These are phyloP conservation scores for Sphenostylis stenocarpa DNA, from an alignment of 306 rosid genomes.

Conservation along the genomic window DNA sequence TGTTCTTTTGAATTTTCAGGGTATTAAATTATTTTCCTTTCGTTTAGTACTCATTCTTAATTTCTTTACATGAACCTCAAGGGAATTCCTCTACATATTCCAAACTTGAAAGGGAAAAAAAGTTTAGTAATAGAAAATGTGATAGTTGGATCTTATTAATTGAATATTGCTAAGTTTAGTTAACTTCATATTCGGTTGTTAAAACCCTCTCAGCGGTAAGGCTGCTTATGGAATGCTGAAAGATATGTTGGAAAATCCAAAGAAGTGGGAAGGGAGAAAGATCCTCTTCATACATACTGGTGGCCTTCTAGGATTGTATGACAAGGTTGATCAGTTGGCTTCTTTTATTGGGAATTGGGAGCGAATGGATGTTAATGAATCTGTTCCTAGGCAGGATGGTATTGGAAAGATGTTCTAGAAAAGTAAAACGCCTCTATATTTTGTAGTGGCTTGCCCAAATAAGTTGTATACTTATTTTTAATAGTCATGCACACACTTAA, in stretches of 20 bases:
- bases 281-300: slow-evolving; percentile 93
- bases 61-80: background rate
- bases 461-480: background rate
- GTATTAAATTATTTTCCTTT: background rate
- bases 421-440: slow-evolving; percentile 1
- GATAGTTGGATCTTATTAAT: slow-evolving; percentile 10
- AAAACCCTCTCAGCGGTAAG: slow-evolving; percentile 64
- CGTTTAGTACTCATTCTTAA: background rate
- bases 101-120: background rate
- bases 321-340: slow-evolving; percentile 76
- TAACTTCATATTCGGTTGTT: slow-evolving; percentile 4
- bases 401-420: slow-evolving; percentile 77
- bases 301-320: slow-evolving; percentile 86
- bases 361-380: slow-evolving; percentile 74
- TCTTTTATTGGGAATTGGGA: slow-evolving; percentile 70
- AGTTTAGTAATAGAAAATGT: background rate
- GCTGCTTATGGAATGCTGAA: slow-evolving; percentile 74
- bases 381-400: slow-evolving; percentile 74
- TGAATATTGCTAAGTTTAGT: slow-evolving; percentile 19
- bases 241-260: slow-evolving; percentile 73
- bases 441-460: background rate
- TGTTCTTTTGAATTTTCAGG: background rate
- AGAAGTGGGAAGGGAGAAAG: slow-evolving; percentile 95
- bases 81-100: background rate
- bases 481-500: background rate